Conservation (phyloP, 2,329 filamentous ascomycete genomes). For the Pseudomassariella vexata region DNA sequence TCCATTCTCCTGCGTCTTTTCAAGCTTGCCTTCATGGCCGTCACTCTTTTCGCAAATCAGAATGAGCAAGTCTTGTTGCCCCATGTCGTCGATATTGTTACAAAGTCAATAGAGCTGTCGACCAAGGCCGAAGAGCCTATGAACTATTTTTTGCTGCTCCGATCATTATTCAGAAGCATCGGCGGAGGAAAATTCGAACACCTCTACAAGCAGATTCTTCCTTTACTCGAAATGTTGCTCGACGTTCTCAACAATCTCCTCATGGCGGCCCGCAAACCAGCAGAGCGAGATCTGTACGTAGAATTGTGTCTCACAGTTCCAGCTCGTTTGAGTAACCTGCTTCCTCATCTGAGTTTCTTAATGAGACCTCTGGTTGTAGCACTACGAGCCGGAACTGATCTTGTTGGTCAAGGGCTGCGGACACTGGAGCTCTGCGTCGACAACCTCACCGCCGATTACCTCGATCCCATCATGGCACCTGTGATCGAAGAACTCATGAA, state of each 20-base stretch:
- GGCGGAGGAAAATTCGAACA: conserved; percentile 96
- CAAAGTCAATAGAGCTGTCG: conserved; percentile 92
- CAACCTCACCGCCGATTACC: conserved; percentile 93
- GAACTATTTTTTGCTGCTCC: conserved; percentile 93
- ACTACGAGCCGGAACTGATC: conserved; percentile 80
- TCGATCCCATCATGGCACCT: conserved; percentile 98
- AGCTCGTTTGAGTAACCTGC: conserved; percentile 83
- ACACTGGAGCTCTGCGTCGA: conserved; percentile 97
- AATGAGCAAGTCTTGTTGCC: conserved; percentile 95
- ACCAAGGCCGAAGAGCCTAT: conserved; percentile 95
- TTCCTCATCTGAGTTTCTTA: conserved; percentile 91
- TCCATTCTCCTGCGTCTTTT: conserved; percentile 90
- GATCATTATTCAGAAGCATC: conserved; percentile 92
- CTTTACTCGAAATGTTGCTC: conserved; percentile 91
- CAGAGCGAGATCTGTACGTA: conserved; percentile 92
- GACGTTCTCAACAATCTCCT: conserved; percentile 96
- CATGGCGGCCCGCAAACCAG: conserved; percentile 80
- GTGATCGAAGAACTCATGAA: conserved; percentile 99
- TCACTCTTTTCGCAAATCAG: conserved; percentile 88
- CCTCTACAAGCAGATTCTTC: conserved; percentile 95
- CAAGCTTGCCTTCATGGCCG: conserved; percentile 98
- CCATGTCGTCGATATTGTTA: conserved; percentile 95
- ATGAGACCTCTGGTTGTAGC: conserved; percentile 98
- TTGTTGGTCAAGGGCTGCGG: conserved; percentile 88
- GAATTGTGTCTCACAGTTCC: conserved; percentile 95